A percentile compares a stretch with the other conserved stretches of the same genome.
These are phyloP conservation scores for Magnaporthales sp. DNA, from an alignment of 2,329 filamentous ascomycete species.

Conservation along the genomic window DNA sequence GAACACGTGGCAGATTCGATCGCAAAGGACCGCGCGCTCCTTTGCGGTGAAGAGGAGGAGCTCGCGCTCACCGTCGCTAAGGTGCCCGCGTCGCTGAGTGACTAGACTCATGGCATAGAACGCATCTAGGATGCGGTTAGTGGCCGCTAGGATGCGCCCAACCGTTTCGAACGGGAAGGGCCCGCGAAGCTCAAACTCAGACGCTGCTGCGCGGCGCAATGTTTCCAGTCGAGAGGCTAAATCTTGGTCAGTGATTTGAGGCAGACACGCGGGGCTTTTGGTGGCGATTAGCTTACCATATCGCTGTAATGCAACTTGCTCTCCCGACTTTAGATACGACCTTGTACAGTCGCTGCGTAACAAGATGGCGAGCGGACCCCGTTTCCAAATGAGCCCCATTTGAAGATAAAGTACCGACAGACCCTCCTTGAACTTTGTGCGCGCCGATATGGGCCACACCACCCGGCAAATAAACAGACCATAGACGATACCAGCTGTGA, in stretches of 20 bases:
- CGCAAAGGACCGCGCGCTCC: slow-evolving; percentile 74
- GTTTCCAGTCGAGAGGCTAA: slow-evolving; percentile 57
- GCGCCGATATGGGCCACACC: slow-evolving; percentile 89
- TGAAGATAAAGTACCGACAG: slow-evolving; percentile 87
- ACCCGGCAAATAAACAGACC: slow-evolving; percentile 82
- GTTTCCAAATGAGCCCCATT: slow-evolving; percentile 93
- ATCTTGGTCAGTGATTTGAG: background rate
- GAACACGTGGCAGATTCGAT: slow-evolving; percentile 82
- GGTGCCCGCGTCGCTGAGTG: slow-evolving; percentile 67
- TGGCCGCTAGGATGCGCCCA: slow-evolving; percentile 67
- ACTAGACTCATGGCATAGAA: slow-evolving; percentile 97
- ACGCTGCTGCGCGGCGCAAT: slow-evolving; percentile 63
- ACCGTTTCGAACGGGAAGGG: slow-evolving; percentile 74
- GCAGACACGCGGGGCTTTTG: background rate
- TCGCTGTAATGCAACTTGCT: slow-evolving; percentile 79
- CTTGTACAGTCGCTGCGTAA: slow-evolving; percentile 46
- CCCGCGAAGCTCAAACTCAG: slow-evolving; percentile 80
- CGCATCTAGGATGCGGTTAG: slow-evolving; percentile 77
- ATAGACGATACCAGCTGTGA: slow-evolving; percentile 83
- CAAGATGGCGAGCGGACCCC: slow-evolving; percentile 74
- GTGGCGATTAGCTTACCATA: slow-evolving; percentile 36
- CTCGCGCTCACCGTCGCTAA: slow-evolving; percentile 72
- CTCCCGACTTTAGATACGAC: slow-evolving; percentile 78
- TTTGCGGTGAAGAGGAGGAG: slow-evolving; percentile 70
- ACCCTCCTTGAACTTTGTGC: slow-evolving; percentile 81